Percentiles rank a stretch among this genome's conserved stretches.
phyloP scores from a whole-genome alignment of 2,329 filamentous ascomycete species.

The Hymenoscyphus fructigenus region DNA sequence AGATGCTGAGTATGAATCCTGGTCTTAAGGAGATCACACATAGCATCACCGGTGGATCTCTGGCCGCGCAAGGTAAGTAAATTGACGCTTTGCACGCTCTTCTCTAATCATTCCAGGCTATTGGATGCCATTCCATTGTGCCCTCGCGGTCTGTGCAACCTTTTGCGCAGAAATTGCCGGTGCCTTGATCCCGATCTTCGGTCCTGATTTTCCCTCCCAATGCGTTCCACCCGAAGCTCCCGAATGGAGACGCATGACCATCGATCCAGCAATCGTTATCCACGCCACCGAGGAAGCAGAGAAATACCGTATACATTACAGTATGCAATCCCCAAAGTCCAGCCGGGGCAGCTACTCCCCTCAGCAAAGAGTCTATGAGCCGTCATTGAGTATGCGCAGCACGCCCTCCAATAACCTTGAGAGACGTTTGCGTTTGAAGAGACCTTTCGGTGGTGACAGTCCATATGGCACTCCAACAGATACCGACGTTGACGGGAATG shows the following conservation, averaged over 20 bases:
- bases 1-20: slow-evolving; percentile 74
- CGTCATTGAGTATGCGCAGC: slow-evolving; percentile 15
- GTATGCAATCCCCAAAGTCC: slow-evolving; percentile 22
- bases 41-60: slow-evolving; percentile 90
- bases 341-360: slow-evolving; percentile 34
- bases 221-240: slow-evolving; percentile 66
- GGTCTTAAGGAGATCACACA: slow-evolving; percentile 87
- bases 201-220: slow-evolving; percentile 70
- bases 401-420: slow-evolving; percentile 25
- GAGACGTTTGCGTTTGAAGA: slow-evolving; percentile 35
- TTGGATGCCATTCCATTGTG: slow-evolving; percentile 91
- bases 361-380: slow-evolving; percentile 29
- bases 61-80: slow-evolving; percentile 77
- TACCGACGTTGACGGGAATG: slow-evolving; percentile 41
- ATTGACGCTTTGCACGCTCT: slow-evolving; percentile 12
- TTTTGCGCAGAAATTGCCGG: slow-evolving; percentile 85
- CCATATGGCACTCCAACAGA: slow-evolving; percentile 42
- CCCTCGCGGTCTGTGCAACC: slow-evolving; percentile 81
- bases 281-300: slow-evolving; percentile 52
- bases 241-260: slow-evolving; percentile 67
- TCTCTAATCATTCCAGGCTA: slow-evolving; percentile 64
- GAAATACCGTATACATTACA: slow-evolving; percentile 39
- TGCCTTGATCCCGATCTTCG: slow-evolving; percentile 88
- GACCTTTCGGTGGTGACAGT: slow-evolving; percentile 38
- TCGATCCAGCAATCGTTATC: slow-evolving; percentile 55